Evolutionary conservation across 2,329 filamentous ascomycete species (phyloP).

Genomic region (Cladobotryum protrusum): DNA sequence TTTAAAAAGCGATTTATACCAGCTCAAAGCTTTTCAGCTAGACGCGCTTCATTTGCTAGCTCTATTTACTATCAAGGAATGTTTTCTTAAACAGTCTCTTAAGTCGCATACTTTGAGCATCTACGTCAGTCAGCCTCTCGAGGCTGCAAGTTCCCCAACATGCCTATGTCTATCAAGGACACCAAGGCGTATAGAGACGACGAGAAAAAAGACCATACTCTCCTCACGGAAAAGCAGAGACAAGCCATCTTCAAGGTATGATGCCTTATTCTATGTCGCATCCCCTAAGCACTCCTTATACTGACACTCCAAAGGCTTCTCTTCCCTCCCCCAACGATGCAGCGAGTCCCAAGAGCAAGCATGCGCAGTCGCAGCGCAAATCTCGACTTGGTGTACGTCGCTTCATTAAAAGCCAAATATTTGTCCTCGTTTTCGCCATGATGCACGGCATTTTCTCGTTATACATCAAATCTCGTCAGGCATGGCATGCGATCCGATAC

Average conservation of each 20-base stretch:
- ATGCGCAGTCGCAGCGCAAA: constrained; percentile 23
- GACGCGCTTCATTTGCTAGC: neutral
- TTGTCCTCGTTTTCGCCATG: constrained; percentile 60
- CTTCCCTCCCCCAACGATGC: constrained; percentile 29
- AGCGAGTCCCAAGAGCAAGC: constrained; percentile 16
- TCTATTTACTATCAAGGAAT: too few species aligned
- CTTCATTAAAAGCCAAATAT: constrained; percentile 56
- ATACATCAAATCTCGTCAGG: constrained; percentile 75
- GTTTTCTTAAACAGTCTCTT: too few species aligned
- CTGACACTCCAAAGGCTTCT: constrained; percentile 27
- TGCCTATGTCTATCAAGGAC: constrained; percentile 31
- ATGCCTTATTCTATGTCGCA: neutral
- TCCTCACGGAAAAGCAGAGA: constrained; percentile 31
- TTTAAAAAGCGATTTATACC: constrained; percentile 2
- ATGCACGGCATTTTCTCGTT: constrained; percentile 81
- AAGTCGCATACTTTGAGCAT: too few species aligned
- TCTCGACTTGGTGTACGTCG: constrained; percentile 52
- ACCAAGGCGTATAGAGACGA: constrained; percentile 36
- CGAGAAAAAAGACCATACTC: constrained; percentile 27
- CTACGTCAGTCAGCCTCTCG: constrained; percentile 19
- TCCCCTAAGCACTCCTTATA: neutral
- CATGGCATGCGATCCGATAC: constrained; percentile 72
- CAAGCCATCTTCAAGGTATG: constrained; percentile 31
- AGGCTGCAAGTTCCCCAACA: constrained; percentile 23
- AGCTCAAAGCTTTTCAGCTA: neutral